These are phyloP conservation scores for Strigomonas galati DNA, from an alignment of 208 protist genomes.

Conservation along the genomic window DNA sequence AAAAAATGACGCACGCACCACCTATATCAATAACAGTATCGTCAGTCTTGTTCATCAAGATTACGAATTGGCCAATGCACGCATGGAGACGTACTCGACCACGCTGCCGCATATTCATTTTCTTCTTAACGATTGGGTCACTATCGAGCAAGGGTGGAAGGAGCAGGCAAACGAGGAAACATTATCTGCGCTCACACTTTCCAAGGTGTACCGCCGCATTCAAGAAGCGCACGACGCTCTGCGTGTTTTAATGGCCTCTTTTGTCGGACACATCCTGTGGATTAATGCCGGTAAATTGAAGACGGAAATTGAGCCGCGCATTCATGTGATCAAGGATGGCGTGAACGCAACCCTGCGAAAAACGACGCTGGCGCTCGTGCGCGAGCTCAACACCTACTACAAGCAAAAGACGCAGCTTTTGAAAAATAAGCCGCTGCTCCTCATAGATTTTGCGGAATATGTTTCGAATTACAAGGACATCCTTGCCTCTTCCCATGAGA, in stretches of 20 bases:
- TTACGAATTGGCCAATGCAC: constrained; percentile 76
- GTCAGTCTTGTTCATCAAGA: constrained; percentile 69
- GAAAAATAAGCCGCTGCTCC: constrained; percentile 60
- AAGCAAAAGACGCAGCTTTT: constrained; percentile 84
- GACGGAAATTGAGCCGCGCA: constrained; percentile 83
- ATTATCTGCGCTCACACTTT: constrained; percentile 50
- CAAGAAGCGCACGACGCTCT: constrained; percentile 81
- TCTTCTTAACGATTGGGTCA: constrained; percentile 75
- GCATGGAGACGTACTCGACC: constrained; percentile 73
- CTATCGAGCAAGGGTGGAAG: constrained; percentile 74
- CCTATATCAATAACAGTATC: constrained; percentile 50
- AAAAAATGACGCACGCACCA: constrained; percentile 58
- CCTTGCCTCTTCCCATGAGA: constrained; percentile 34
- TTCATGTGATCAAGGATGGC: constrained; percentile 68
- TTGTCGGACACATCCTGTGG: constrained; percentile 86
- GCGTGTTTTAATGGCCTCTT: constrained; percentile 84
- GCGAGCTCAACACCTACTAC: constrained; percentile 80
- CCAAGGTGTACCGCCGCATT: constrained; percentile 72
- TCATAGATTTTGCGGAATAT: constrained; percentile 86
- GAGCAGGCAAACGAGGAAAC: constrained; percentile 50
- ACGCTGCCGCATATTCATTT: constrained; percentile 87
- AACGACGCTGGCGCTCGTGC: constrained; percentile 55
- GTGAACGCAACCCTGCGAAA: constrained; percentile 73
- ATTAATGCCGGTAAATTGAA: constrained; percentile 90
- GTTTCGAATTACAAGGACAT: constrained; percentile 85